Evolutionary conservation across 495 filamentous ascomycete species (phyloP), one percentile per base, ranked within the genome.

Genomic region (Aspergillus panamensis): DNA sequence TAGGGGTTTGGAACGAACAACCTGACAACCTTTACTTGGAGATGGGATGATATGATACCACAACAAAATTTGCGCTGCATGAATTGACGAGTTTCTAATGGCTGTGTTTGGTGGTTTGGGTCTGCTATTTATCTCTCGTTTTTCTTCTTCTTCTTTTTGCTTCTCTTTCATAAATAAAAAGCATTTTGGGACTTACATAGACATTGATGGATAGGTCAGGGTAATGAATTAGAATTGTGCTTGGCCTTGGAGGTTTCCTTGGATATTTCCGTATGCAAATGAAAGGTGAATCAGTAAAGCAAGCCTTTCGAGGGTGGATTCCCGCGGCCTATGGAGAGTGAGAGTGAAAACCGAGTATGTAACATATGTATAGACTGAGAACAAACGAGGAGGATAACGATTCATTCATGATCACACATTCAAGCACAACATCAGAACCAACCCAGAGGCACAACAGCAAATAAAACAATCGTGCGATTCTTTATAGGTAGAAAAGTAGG

Each of bases 31-130:
- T 19, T 45, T 44, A 2, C 25, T 25, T 5, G 25, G 25, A 25
- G 9, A 35, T 17, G 58, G 55, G 63, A 68, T 58, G 61, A 69
- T 60, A 66, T 62, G 63, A 66, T 70, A 66, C 64, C 64, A 69
- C 62, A 40, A 58, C 57, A 55, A 57, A 54, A 51, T 47, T 62
- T 59, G 63, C 53, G 50, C 54, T 57, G 60, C 57, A 69, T 69
- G 67, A 70, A 44, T 65, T 61, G 64, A 69, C 66, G 65, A 69
- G 61, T 58, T 45, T 44, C 5, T 21, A 25, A 25, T 25, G 25
- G 2, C 20, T 53, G 19, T 53, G 40, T 53, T 12, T 5, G 37
- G 16, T 40, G 16, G 12, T 39, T 40, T 40, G 16, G 12, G 16
- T 40, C 12, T 16, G 12, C 16, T 40, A 39, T 44, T 20, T 45